Percentiles rank a stretch among this genome's conserved stretches.
Evolutionary conservation across 108 stramenopile species (phyloP).

Genomic region (Nitzschia putrida): DNA sequence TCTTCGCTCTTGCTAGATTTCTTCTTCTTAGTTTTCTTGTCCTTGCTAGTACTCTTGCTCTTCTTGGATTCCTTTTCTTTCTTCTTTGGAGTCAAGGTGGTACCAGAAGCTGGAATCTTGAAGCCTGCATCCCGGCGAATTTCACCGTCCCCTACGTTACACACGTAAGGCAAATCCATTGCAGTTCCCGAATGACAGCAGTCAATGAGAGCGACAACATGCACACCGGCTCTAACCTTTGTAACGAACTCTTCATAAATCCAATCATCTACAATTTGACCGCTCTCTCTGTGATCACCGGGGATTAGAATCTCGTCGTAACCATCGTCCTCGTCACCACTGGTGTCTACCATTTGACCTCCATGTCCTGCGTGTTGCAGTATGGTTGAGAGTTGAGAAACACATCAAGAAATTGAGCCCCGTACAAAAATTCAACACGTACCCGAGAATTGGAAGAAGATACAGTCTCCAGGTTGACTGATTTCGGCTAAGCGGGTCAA

Average conservation of each 20-base stretch:
- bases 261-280: constrained; percentile 74
- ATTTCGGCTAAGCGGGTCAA: constrained; percentile 53
- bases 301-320: constrained; percentile 88
- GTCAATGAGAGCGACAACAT: constrained; percentile 65
- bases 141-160: constrained; percentile 46
- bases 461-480: constrained; percentile 59
- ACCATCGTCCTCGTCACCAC: constrained; percentile 68
- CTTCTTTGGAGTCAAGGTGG: background rate
- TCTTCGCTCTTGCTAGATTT: constrained; percentile 16
- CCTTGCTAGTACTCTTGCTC: constrained; percentile 13
- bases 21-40: constrained; percentile 3
- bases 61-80: constrained; percentile 13
- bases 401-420: too few species aligned
- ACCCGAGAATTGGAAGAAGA: constrained; percentile 72
- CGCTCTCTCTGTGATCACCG: constrained; percentile 66
- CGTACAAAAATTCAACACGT: constrained; percentile 11
- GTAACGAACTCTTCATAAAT: constrained; percentile 70
- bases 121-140: constrained; percentile 33
- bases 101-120: constrained; percentile 13
- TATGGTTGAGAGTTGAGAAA: too few species aligned
- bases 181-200: constrained; percentile 83
- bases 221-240: constrained; percentile 63
- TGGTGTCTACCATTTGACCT: constrained; percentile 58
- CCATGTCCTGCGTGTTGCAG: constrained; percentile 59
- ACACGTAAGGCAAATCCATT: constrained; percentile 64